Base-by-base conservation (phyloP, 352 stramenopile species). In the Phytophthora citrophthora region DNA sequence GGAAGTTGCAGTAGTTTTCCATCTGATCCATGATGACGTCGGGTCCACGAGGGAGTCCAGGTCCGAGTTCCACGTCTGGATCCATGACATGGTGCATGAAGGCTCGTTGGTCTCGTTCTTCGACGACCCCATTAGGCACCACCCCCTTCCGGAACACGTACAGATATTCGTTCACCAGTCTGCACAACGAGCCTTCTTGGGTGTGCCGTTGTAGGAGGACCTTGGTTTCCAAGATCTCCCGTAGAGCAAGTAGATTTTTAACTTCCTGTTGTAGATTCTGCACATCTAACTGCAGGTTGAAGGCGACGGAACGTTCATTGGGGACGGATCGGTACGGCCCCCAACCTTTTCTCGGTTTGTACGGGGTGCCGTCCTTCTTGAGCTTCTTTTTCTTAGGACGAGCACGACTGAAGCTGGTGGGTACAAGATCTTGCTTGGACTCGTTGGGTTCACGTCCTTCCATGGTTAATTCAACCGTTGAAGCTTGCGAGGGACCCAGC, bases 281-380 rank as follows among this genome's bases (percentile, higher is more conserved):
- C 36, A 85, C 69, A 47, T 84, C 72, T 24, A 85, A 62, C 26
- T 62, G 72, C 41, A 85, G 53, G 49, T 82, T 85, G 57, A 85
- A 82, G 27, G 68, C 72, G 13, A 73, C 61, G 0, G 70, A 73
- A 18, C 76, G 72, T 51, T 84, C 70, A n/a, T 75, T 74, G 5
- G 63, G 18, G 8, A 79, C 64, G 5, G 70, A 77, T 20, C 69
- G 54, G 49, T 64, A 81, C 2, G 69, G 65, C 1, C 73, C 73
- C 73, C 66, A 79, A 13, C 66, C 74, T 36, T 62, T 51, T 4
- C 58, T 23, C 8, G 40, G 24, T 34, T 66, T 66, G 31, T 41
- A 53, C 27, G 58, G 58, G 6, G 58, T 66, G 6, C 58, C 58
- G 44, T 61, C 58, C 36, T 66, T 66, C 49, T 54, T 66, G 31